phyloP scores from a whole-genome alignment of 2,329 filamentous ascomycete genomes.

The Lanzia echinophila region DNA sequence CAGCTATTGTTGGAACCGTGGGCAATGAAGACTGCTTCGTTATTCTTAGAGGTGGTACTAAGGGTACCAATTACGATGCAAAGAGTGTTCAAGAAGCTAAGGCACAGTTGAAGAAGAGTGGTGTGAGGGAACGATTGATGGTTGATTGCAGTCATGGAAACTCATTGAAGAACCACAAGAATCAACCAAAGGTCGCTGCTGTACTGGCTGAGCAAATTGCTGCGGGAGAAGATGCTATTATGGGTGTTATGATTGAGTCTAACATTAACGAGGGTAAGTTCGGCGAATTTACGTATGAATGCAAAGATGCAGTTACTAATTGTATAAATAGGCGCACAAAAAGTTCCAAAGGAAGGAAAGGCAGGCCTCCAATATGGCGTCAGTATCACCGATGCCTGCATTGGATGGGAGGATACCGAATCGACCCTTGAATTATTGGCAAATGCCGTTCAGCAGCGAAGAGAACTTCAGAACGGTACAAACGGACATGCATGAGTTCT shows the following conservation, averaged over 20 bases:
- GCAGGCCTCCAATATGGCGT: slow-evolving; percentile 84
- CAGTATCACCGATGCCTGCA: slow-evolving; percentile 96
- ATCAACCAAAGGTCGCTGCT: slow-evolving; percentile 89
- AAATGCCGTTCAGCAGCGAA: slow-evolving; percentile 68
- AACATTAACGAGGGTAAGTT: slow-evolving; percentile 80
- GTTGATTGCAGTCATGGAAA: slow-evolving; percentile 98
- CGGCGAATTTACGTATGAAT: background rate
- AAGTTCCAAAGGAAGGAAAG: slow-evolving; percentile 82
- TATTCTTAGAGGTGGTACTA: slow-evolving; percentile 85
- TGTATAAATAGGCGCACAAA: slow-evolving; percentile 63
- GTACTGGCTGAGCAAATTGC: slow-evolving; percentile 77
- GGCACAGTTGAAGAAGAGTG: slow-evolving; percentile 66
- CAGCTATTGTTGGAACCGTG: slow-evolving; percentile 87
- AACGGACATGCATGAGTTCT: slow-evolving; percentile 8
- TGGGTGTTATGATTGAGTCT: slow-evolving; percentile 99
- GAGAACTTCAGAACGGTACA: slow-evolving; percentile 36
- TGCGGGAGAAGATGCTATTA: slow-evolving; percentile 73
- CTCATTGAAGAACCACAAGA: slow-evolving; percentile 92
- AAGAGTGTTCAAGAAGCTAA: slow-evolving; percentile 80
- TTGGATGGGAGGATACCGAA: slow-evolving; percentile 87
- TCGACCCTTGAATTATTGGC: slow-evolving; percentile 71
- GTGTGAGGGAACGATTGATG: slow-evolving; percentile 75
- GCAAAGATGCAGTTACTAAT: slow-evolving; percentile 7
- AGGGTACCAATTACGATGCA: slow-evolving; percentile 89
- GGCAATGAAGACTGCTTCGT: slow-evolving; percentile 98